A percentile compares a stretch with the other conserved stretches of the same genome.
phyloP scores from a whole-genome alignment of 2,329 filamentous ascomycete genomes.

The Lachnellula cervina region DNA sequence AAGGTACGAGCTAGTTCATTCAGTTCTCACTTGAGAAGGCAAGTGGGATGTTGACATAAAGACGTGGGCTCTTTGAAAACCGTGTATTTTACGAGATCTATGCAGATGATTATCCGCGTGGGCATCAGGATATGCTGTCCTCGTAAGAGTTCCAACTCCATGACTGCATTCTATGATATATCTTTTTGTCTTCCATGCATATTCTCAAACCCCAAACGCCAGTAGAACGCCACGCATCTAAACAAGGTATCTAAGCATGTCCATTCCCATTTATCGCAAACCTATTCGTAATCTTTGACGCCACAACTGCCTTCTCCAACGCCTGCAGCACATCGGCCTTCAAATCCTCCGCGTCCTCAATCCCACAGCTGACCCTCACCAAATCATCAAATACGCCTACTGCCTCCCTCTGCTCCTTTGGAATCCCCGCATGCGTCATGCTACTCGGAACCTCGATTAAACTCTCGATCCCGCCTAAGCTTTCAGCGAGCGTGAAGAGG shows the following conservation, averaged over 20 bases:
- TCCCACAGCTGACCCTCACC: constrained; percentile 85
- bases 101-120: too few species aligned
- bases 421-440: constrained; percentile 98
- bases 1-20: too few species aligned
- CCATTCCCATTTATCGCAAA: not conserved
- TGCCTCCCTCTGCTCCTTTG: constrained; percentile 80
- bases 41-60: too few species aligned
- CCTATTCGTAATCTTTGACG: constrained; percentile 30
- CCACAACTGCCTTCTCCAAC: constrained; percentile 65
- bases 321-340: constrained; percentile 78
- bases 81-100: too few species aligned
- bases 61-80: too few species aligned
- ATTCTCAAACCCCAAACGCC: constrained; percentile 1
- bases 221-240: not conserved
- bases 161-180: too few species aligned
- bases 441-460: constrained; percentile 86
- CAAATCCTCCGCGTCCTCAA: constrained; percentile 86
- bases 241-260: not conserved
- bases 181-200: too few species aligned
- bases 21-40: too few species aligned
- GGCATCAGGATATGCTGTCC: too few species aligned
- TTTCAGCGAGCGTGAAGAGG: constrained; percentile 92
- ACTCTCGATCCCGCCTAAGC: constrained; percentile 85
- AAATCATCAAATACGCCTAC: constrained; percentile 95
- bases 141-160: not conserved